These are phyloP conservation scores for Thecaphora frezii DNA, from an alignment of 1,284 basidiomycete genomes.

Conservation along the genomic window DNA sequence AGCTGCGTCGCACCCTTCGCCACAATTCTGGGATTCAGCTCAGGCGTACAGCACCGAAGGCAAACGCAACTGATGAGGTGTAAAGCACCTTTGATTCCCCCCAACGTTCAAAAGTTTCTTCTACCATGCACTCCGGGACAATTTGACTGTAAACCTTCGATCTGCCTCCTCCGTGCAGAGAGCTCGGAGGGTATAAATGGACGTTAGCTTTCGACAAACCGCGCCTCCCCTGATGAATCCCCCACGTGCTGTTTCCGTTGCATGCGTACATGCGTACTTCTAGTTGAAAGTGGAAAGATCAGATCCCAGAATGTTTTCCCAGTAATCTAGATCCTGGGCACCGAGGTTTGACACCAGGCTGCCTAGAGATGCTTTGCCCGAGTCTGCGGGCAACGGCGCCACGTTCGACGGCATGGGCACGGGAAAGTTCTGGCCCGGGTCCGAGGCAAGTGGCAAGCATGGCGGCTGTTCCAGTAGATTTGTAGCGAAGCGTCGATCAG, in stretches of 20 bases:
- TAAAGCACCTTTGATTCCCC: no score
- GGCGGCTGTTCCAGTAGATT: not conserved
- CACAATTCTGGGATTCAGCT: not conserved
- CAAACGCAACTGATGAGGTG: no score
- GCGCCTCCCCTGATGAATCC: no score
- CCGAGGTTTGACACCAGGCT: constrained; percentile 18
- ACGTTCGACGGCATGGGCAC: constrained; percentile 5
- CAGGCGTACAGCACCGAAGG: not conserved
- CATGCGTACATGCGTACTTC: no score
- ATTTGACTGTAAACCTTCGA: no score
- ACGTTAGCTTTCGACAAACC: no score
- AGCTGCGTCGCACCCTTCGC: no score
- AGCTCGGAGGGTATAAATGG: no score
- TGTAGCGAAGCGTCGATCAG: not conserved
- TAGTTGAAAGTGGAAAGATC: constrained; percentile 9
- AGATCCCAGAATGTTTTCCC: constrained; percentile 30
- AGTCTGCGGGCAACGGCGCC: constrained; percentile 20
- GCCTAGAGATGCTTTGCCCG: constrained; percentile 30
- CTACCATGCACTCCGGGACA: no score
- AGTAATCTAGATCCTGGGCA: constrained; percentile 24
- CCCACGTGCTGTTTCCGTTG: no score
- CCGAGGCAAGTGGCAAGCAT: not conserved
- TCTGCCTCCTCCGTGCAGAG: no score
- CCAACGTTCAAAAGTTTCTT: no score
- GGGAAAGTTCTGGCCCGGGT: not conserved